Conservation (phyloP, 768 basidiomycete species). For the Russula dissimulans region DNA sequence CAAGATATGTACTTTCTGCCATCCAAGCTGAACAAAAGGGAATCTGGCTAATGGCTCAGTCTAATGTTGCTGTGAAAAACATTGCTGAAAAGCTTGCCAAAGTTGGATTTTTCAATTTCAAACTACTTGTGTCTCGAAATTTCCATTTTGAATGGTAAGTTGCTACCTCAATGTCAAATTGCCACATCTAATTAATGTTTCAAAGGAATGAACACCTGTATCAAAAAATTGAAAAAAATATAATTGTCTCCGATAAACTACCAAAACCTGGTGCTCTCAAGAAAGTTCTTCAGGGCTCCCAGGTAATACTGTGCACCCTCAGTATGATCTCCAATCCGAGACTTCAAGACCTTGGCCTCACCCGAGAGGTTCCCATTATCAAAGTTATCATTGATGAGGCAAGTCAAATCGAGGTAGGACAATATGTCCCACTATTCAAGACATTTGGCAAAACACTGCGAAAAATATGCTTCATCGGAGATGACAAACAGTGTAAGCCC, state of each 20-base stretch:
- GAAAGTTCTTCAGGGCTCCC: constrained; percentile 29
- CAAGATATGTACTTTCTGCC: constrained; percentile 26
- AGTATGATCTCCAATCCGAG: constrained; percentile 54
- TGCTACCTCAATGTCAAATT: constrained; percentile 11
- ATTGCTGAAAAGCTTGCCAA: constrained; percentile 72
- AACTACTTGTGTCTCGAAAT: constrained; percentile 59
- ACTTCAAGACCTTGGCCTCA: constrained; percentile 19
- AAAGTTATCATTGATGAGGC: constrained; percentile 32
- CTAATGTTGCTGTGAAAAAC: constrained; percentile 84
- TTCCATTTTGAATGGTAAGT: constrained; percentile 61
- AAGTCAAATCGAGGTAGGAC: constrained; percentile 24
- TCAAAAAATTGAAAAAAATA: constrained; percentile 33
- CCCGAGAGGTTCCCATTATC: constrained; percentile 23
- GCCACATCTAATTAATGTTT: not conserved
- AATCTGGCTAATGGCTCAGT: constrained; percentile 78
- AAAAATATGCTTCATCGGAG: constrained; percentile 35
- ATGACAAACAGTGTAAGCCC: constrained; percentile 34
- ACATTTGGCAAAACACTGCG: constrained; percentile 23
- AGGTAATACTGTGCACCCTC: constrained; percentile 67
- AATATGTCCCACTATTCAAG: constrained; percentile 26
- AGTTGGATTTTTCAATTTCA: constrained; percentile 47
- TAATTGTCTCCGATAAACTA: constrained; percentile 42
- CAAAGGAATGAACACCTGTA: constrained; percentile 79
- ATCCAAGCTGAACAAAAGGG: constrained; percentile 26
- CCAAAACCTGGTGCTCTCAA: constrained; percentile 22